These are phyloP conservation scores for Apophysomyces variabilis DNA, from an alignment of 371 early-diverging fungal genomes.

Conservation along the genomic window DNA sequence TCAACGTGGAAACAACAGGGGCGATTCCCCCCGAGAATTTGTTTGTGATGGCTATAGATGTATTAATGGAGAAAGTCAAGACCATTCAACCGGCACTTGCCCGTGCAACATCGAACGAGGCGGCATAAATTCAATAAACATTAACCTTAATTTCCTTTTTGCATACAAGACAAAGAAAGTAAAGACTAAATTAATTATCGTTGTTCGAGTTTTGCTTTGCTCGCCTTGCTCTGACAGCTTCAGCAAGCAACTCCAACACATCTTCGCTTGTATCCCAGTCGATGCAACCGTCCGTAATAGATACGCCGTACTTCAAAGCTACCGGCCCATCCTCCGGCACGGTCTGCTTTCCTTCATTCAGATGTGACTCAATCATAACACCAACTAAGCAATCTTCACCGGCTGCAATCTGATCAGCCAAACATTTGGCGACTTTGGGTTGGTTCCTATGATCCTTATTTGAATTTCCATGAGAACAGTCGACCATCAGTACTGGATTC, in stretches of 20 bases:
- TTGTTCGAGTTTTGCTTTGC: slow-evolving; percentile 5
- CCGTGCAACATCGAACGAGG: slow-evolving; percentile 10
- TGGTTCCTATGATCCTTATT: slow-evolving; percentile 77
- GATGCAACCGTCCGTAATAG: slow-evolving; percentile 88
- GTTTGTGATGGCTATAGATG: slow-evolving; percentile 77
- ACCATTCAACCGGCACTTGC: slow-evolving; percentile 16
- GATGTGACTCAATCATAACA: slow-evolving; percentile 94
- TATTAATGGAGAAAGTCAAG: slow-evolving; percentile 82
- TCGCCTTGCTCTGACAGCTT: slow-evolving; percentile 60
- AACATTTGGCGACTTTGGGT: slow-evolving; percentile 57
- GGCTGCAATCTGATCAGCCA: slow-evolving; percentile 65
- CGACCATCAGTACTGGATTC: slow-evolving; percentile 69
- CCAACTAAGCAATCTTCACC: slow-evolving; percentile 81
- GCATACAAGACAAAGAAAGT: neutral
- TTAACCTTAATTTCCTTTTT: slow-evolving; percentile 9
- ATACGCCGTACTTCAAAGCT: slow-evolving; percentile 78
- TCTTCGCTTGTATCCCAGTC: slow-evolving; percentile 77
- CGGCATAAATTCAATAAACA: slow-evolving; percentile 9
- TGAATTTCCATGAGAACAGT: slow-evolving; percentile 88
- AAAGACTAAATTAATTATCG: neutral
- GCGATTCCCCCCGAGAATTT: slow-evolving; percentile 79
- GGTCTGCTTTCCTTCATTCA: slow-evolving; percentile 84
- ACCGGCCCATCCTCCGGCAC: slow-evolving; percentile 71
- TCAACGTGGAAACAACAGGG: slow-evolving; percentile 91
- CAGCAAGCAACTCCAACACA: slow-evolving; percentile 71